A percentile compares a stretch with the other conserved stretches of the same genome.
Evolutionary conservation across 1,139 yeast genomes (phyloP).

Genomic region (Saccharomyces hybrid): DNA sequence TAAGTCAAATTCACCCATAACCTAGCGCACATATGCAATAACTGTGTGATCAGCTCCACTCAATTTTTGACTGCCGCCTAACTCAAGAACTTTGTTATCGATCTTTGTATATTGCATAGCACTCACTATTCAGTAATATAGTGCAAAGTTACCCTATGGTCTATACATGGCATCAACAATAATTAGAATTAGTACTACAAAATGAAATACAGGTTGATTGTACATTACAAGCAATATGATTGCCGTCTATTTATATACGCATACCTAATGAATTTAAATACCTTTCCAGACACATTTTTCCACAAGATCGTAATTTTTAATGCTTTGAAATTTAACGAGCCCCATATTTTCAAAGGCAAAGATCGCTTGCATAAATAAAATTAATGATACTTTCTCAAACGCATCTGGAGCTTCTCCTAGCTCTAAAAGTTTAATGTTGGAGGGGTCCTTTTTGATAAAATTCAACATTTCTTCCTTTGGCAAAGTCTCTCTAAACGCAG

Average conservation of each 20-base stretch:
- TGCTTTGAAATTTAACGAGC: constrained; percentile 40
- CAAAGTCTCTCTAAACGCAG: constrained; percentile 57
- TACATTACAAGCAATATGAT: background rate
- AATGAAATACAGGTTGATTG: background rate
- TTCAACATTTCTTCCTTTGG: constrained; percentile 36
- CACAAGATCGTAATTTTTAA: constrained; percentile 44
- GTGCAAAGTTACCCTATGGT: too few relatives aligned
- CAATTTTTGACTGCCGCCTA: background rate
- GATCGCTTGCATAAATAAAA: constrained; percentile 51
- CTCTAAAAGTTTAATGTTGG: constrained; percentile 21
- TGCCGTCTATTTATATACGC: background rate
- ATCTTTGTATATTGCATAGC: background rate
- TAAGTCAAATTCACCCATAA: background rate
- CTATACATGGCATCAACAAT: too few relatives aligned
- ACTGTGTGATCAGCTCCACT: background rate
- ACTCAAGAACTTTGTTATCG: background rate
- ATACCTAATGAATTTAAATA: constrained; percentile 27
- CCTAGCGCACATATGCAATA: background rate
- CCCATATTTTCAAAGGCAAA: constrained; percentile 51
- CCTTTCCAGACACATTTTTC: constrained; percentile 59
- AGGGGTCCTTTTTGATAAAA: constrained; percentile 30
- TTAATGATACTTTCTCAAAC: constrained; percentile 48
- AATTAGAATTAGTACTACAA: too few relatives aligned
- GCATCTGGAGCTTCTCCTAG: constrained; percentile 27
- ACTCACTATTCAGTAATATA: too few relatives aligned